phyloP scores from a whole-genome alignment of 352 stramenopile genomes.

The Plasmopara viticola region DNA sequence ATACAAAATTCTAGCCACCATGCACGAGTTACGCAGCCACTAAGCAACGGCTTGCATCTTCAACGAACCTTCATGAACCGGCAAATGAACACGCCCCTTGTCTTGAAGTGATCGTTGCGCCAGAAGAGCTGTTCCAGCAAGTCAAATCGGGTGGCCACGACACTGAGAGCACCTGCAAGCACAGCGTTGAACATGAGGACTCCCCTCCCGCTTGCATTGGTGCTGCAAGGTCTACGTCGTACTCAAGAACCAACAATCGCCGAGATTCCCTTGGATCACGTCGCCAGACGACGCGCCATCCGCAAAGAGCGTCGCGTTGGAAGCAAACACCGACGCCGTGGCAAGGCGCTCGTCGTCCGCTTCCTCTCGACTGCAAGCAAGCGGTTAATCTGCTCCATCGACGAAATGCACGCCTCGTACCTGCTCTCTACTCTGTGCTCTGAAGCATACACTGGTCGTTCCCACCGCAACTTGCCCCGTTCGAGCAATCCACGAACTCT shows the following conservation, averaged over 20 bases:
- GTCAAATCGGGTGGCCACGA: conserved; percentile 78
- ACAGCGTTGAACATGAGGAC: no score
- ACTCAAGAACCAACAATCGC: conserved; percentile 92
- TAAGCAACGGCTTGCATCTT: no score
- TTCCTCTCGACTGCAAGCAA: conserved; percentile 16
- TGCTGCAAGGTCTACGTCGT: conserved; percentile 6
- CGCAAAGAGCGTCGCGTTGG: conserved; percentile 64
- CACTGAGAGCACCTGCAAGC: conserved; percentile 67
- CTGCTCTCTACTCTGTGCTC: conserved; percentile 26
- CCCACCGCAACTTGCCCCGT: conserved; percentile 72
- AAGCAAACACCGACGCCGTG: conserved; percentile 39
- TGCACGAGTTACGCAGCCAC: not conserved
- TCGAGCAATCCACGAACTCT: conserved; percentile 69
- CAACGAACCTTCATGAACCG: conserved; percentile 86
- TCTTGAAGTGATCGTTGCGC: conserved; percentile 56
- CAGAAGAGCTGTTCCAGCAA: conserved; percentile 81
- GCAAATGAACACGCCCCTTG: conserved; percentile 84
- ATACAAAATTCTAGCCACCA: conserved; percentile 68
- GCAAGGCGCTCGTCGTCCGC: conserved; percentile 17
- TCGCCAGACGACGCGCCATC: conserved; percentile 74
- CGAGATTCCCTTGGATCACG: conserved; percentile 86
- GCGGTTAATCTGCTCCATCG: not conserved
- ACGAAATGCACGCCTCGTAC: not conserved
- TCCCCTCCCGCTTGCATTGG: not conserved
- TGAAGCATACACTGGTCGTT: conserved; percentile 53